A percentile compares a stretch with the other conserved stretches of the same genome.
Evolutionary conservation across 2,329 filamentous ascomycete species (phyloP).

Genomic region (Sarocladium strictum): DNA sequence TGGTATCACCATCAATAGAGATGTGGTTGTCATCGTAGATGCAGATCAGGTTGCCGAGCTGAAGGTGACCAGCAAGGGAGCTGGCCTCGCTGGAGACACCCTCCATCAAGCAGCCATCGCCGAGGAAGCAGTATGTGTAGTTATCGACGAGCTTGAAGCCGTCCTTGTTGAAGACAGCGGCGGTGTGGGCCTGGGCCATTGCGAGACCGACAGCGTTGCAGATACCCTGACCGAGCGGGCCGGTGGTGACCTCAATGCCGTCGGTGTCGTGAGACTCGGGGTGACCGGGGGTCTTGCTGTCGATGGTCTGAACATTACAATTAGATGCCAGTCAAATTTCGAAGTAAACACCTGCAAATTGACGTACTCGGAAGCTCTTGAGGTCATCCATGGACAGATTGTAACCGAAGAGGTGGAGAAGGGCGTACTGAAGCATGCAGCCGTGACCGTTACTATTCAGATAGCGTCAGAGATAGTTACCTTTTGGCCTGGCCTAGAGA

Average conservation of each 20-base stretch:
- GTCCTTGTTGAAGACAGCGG: constrained; percentile 92
- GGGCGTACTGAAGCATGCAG: constrained; percentile 98
- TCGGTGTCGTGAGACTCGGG: constrained; percentile 95
- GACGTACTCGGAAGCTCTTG: constrained; percentile 89
- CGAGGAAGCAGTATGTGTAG: constrained; percentile 95
- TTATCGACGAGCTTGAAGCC: constrained; percentile 89
- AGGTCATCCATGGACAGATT: constrained; percentile 80
- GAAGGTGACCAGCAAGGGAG: constrained; percentile 88
- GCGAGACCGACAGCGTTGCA: constrained; percentile 96
- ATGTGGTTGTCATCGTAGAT: constrained; percentile 99
- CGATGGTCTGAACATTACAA: constrained; percentile 34
- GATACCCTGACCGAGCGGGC: constrained; percentile 95
- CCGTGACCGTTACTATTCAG: constrained; percentile 82
- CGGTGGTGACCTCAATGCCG: constrained; percentile 96
- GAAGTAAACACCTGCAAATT: not conserved
- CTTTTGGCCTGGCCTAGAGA: not conserved
- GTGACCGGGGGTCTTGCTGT: constrained; percentile 85
- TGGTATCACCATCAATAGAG: constrained; percentile 89
- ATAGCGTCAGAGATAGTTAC: constrained; percentile 7
- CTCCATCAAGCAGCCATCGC: constrained; percentile 98
- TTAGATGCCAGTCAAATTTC: not conserved
- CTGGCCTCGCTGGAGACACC: constrained; percentile 91
- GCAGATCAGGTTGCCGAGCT: constrained; percentile 95
- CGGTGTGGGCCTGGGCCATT: constrained; percentile 90
- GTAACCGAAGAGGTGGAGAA: constrained; percentile 96